Evolutionary conservation across 805 yeast species (phyloP), one percentile per base, ranked within the genome.

Genomic region (Candida piceae): DNA sequence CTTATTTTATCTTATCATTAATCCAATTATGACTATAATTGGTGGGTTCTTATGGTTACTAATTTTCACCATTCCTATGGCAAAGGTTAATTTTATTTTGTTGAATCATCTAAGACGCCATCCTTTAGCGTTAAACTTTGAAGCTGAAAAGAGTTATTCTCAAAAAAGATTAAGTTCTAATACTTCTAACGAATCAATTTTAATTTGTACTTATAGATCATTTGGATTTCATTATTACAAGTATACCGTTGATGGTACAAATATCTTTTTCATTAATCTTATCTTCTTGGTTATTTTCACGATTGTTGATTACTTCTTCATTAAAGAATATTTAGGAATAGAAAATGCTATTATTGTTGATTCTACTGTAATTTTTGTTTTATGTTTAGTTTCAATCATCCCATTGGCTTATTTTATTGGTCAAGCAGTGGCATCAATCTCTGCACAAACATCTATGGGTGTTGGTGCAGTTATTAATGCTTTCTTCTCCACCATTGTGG

Each of bases 401-500:
- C 98, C 98, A 6, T 67, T 93, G 47, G 97, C 98, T 0, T 90
- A 93, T 57, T 93, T 88, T 62, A 89, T 93, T 50, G 98, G 98
- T 4, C 97, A 90, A 61, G 97, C 97, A 5, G 98, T 93, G n/a
- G 98, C 98, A 0, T 89, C 97, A 2, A 93, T 93, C 41, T 84
- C 96, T 6, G 97, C 98, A 0, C 98, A 93, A 64, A 86, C 97
- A 1, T 89, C 97, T 0, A 93, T 93, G 98, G 97, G 97, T 20
- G 79, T 93, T 41, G 97, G 97, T 66, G 98, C 98, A 1, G 96
- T 89, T 0, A 88, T 93, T 50, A 93, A 93, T 59, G 98, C 98
- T 1, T 90, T 93, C 53, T 93, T 93, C 69, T 89, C 97, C 2
- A 89, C 98, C 0, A 74, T 93, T 34, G 97, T 93, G 6, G 98